Conservation (phyloP, 225 moss, liverwort and hornwort species). For the Anthoceros angustus region DNA sequence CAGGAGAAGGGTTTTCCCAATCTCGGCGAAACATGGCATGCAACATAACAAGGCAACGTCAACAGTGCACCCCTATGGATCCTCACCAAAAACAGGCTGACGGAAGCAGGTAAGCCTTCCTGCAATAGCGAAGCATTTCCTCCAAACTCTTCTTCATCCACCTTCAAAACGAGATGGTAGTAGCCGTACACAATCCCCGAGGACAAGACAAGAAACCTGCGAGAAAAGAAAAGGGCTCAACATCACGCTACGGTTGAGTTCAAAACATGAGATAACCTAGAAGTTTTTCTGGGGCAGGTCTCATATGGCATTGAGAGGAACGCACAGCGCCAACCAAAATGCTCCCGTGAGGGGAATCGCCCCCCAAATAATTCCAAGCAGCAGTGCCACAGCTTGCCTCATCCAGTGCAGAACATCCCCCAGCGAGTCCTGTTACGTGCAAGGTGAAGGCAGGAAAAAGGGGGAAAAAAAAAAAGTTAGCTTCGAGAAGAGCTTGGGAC, state of each 20-base stretch:
- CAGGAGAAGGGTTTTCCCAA: neutral
- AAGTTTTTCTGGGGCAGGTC: neutral
- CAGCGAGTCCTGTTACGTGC: conserved; percentile 49
- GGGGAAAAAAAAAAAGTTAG: neutral
- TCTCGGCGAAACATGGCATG: neutral
- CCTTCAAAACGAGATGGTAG: conserved; percentile 55
- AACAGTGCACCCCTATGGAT: neutral
- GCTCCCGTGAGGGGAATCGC: conserved; percentile 59
- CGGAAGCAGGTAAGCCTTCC: conserved; percentile 79
- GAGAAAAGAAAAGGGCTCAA: neutral
- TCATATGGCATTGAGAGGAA: neutral
- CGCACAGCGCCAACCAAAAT: conserved; percentile 44
- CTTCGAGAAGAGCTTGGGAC: neutral
- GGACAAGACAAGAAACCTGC: conserved; percentile 48
- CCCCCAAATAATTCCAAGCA: conserved; percentile 66
- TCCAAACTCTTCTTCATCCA: conserved; percentile 78
- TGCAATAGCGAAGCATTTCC: conserved; percentile 63
- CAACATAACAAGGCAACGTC: neutral
- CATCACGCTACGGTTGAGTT: neutral
- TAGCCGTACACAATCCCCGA: conserved; percentile 53
- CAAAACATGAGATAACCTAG: neutral
- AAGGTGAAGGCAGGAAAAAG: neutral
- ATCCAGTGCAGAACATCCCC: conserved; percentile 93
- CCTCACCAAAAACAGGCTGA: conserved; percentile 77
- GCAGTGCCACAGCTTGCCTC: conserved; percentile 54